Evolutionary conservation across 441 rosid genomes (phyloP).

Genomic region (Populus hybrid): DNA sequence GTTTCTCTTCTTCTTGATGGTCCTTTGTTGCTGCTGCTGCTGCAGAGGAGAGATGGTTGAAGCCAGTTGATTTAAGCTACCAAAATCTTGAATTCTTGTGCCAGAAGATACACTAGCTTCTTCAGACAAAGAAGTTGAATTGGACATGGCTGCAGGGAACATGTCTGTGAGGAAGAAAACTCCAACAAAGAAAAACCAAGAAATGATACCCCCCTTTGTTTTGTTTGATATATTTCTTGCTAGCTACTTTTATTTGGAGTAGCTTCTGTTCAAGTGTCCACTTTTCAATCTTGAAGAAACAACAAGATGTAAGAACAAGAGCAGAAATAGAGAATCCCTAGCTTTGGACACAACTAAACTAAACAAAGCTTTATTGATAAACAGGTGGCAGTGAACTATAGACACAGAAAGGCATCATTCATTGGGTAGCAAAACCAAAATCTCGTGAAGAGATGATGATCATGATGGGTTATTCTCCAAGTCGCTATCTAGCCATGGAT

Average conservation of each 20-base stretch:
- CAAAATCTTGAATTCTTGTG: conserved; percentile 49
- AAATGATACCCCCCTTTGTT: conserved; percentile 31
- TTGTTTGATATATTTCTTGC: conserved; percentile 7
- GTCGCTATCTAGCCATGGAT: conserved; percentile 65
- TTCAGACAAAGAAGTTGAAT: conserved; percentile 60
- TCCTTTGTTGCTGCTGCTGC: conserved; percentile 34
- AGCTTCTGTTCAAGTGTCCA: conserved; percentile 25
- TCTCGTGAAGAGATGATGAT: conserved; percentile 55
- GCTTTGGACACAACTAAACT: conserved; percentile 30
- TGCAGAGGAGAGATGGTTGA: conserved; percentile 44
- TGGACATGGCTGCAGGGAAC: conserved; percentile 61
- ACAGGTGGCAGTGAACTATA: conserved; percentile 39
- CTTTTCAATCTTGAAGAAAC: conserved; percentile 31
- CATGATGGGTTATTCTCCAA: conserved; percentile 70
- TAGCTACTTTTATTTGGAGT: not conserved
- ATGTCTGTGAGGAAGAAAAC: conserved; percentile 46
- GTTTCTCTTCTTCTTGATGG: conserved; percentile 78
- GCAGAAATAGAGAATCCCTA: conserved; percentile 27
- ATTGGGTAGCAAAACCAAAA: conserved; percentile 45
- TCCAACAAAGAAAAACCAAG: conserved; percentile 44
- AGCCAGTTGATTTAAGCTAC: conserved; percentile 35
- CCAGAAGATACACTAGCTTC: conserved; percentile 67
- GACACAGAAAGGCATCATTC: conserved; percentile 60
- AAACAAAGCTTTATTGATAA: conserved; percentile 28
- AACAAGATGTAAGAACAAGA: conserved; percentile 4